Conservation (phyloP, 2,329 filamentous ascomycete genomes). For the Pseudopyrenochaeta lycopersici region DNA sequence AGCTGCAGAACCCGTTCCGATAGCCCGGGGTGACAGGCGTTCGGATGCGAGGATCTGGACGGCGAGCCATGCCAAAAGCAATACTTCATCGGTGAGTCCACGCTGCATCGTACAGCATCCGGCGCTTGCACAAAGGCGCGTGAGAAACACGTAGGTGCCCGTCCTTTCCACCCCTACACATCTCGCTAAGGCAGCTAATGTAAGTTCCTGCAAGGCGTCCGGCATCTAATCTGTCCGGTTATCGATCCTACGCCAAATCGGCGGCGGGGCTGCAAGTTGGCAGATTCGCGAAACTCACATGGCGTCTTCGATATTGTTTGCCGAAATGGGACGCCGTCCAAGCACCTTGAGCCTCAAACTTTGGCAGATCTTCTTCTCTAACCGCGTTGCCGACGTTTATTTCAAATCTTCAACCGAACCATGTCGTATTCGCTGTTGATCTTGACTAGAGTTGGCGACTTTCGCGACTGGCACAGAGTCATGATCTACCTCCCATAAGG, state of each 20-base stretch:
- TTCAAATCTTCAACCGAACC: background rate
- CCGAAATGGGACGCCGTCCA: background rate
- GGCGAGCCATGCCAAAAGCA: background rate
- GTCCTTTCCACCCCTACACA: background rate
- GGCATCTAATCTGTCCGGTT: background rate
- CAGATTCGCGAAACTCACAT: constrained; percentile 10
- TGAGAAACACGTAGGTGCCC: background rate
- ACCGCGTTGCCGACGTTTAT: background rate
- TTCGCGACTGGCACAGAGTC: background rate
- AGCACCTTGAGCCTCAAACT: constrained; percentile 14
- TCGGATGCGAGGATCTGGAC: constrained; percentile 7
- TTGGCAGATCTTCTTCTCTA: background rate
- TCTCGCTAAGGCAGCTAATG: constrained; percentile 2
- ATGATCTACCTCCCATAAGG: background rate
- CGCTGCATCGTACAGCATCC: constrained; percentile 16
- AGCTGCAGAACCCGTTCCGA: constrained; percentile 18
- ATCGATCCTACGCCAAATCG: background rate
- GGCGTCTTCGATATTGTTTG: background rate
- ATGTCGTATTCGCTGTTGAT: background rate
- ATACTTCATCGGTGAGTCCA: constrained; percentile 5
- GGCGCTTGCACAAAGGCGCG: background rate
- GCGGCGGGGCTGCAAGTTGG: background rate
- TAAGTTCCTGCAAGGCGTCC: constrained; percentile 1
- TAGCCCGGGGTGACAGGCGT: constrained; percentile 24
- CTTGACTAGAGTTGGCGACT: background rate